Base-by-base conservation (phyloP, 495 filamentous ascomycete species). In the Xylaria sp. region DNA sequence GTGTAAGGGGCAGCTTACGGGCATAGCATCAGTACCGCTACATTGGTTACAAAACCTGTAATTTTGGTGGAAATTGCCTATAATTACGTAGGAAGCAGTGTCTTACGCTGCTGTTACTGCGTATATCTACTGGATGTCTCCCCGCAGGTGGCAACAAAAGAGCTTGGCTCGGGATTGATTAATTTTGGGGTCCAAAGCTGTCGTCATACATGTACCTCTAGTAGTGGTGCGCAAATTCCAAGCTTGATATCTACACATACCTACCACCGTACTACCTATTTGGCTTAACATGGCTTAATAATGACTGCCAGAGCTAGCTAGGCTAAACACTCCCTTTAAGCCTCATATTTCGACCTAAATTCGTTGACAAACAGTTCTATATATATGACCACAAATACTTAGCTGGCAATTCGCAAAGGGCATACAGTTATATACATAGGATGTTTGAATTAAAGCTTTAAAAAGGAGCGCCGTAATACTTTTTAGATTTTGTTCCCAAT, bases 121-220 rank as follows among this genome's bases (percentile, higher is more conserved):
- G 9, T 26, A 24, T 26, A 35, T 33, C 53, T n/a, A 15, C 17
- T 58, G 9, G 53, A 21, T 58, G 53, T 58, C 58, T 58, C 58
- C 58, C 58, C 35, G 35, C 58, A 61, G 26, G 58, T 61, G 58
- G 58, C 35, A 9, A 61, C 29, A 41, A 40, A 61, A 29, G 19
- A 40, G 6, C 31, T 35, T 37, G 55, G 55, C 31, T 5, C 26
- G 53, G 53, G 29, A 3, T 5, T 0, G 24, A 57, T 31, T 59
- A 33, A 5, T 59, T 59, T 61, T 14, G 57, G 31, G 31, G 19
- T 61, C 35, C 58, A 61, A 61, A 40, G 35, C 41, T 61, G 58
- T 61, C 58, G 58, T 61, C 58, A 61, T 58, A 55, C 52, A 24
- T 55, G n/a, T n/a, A n/a, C n/a, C n/a, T n/a, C n/a, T n/a, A n/a